Evolutionary conservation across 108 stramenopile species (phyloP).

Genomic region (Hondaea fermentalgiana): DNA sequence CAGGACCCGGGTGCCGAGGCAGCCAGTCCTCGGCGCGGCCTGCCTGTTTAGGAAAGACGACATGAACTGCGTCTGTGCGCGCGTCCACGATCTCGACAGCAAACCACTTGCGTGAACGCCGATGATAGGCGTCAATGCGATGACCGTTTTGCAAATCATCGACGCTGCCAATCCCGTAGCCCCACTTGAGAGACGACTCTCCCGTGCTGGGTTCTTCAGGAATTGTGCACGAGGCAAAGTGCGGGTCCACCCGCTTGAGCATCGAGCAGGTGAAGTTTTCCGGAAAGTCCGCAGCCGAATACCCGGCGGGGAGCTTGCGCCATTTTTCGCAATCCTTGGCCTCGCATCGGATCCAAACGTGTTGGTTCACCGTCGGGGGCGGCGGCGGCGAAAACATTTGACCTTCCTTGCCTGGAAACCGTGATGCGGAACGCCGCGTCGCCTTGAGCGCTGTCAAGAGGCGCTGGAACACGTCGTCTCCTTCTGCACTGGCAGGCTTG

Average conservation of each 20-base stretch:
- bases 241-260: not conserved
- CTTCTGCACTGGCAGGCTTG: not conserved
- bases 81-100: not conserved
- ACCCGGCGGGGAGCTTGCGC: conserved; percentile 11
- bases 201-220: not conserved
- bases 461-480: not conserved
- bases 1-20: not conserved
- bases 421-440: not conserved
- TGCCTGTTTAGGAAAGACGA: not conserved
- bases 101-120: not conserved
- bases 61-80: not conserved
- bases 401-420: not conserved
- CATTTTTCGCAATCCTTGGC: not conserved
- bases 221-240: not conserved
- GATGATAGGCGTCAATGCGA: not conserved
- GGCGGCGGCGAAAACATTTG: not conserved
- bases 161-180: not conserved
- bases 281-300: not conserved
- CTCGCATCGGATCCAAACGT: not conserved
- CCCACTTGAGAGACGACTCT: not conserved
- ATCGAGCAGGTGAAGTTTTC: not conserved
- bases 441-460: not conserved
- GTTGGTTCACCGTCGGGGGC: not conserved
- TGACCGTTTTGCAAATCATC: not conserved
- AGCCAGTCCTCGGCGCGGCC: not conserved